A percentile compares a stretch with the other conserved stretches of the same genome.
These are phyloP conservation scores for Pseudonitzschia multistriata DNA, from an alignment of 108 stramenopile species.

Conservation along the genomic window DNA sequence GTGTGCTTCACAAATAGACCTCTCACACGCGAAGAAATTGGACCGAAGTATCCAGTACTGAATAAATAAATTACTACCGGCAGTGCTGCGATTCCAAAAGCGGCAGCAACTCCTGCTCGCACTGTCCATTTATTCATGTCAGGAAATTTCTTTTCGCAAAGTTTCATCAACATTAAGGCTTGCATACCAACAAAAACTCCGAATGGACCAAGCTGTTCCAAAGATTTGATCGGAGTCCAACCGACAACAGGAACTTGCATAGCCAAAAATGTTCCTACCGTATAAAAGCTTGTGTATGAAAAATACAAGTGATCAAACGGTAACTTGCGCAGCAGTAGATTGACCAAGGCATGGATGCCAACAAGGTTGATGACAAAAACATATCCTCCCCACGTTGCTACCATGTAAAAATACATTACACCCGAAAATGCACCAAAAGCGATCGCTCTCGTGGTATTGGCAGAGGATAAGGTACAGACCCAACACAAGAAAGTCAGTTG, in stretches of 20 bases:
- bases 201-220: slow-evolving; percentile 87
- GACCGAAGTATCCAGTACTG: slow-evolving; percentile 92
- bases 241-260: slow-evolving; percentile 92
- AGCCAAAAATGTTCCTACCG: slow-evolving; percentile 89
- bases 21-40: slow-evolving; percentile 80
- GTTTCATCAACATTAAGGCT: slow-evolving; percentile 55
- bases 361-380: slow-evolving; percentile 98
- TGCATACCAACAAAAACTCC: slow-evolving; percentile 79
- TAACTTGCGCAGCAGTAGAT: slow-evolving; percentile 72
- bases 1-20: slow-evolving; percentile 93
- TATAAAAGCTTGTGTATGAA: slow-evolving; percentile 89
- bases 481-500: slow-evolving; percentile 89
- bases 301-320: slow-evolving; percentile 52
- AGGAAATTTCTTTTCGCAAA: slow-evolving; percentile 46
- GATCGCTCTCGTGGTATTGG: slow-evolving; percentile 15
- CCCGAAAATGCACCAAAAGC: slow-evolving; percentile 52
- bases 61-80: slow-evolving; percentile 44
- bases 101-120: slow-evolving; percentile 53
- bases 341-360: slow-evolving; percentile 77
- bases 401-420: slow-evolving; percentile 92
- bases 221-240: slow-evolving; percentile 71
- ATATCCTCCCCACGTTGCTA: slow-evolving; percentile 99
- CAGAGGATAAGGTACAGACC: slow-evolving; percentile 52
- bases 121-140: slow-evolving; percentile 63
- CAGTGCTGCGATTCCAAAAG: slow-evolving; percentile 29